Conservation (phyloP, 2,329 filamentous ascomycete species). For the Oidium heveae region DNA sequence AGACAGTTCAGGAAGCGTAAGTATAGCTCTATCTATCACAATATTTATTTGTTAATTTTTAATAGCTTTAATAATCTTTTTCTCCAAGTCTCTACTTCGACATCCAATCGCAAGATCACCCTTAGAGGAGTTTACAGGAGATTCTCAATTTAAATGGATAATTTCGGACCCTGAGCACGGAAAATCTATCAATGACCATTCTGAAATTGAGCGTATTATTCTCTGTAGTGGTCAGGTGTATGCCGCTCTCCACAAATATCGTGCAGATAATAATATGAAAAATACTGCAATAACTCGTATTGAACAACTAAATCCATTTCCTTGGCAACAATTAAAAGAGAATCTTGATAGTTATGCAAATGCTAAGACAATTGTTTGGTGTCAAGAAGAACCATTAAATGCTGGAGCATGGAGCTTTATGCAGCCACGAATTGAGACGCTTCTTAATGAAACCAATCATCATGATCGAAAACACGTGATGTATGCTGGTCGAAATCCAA, state of each 20-base stretch:
- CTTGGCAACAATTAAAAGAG: constrained; percentile 87
- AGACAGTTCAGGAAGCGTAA: constrained; percentile 97
- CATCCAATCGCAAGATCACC: constrained; percentile 76
- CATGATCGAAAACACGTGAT: constrained; percentile 90
- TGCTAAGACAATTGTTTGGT: constrained; percentile 91
- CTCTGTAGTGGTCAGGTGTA: constrained; percentile 92
- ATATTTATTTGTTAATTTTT: constrained; percentile 5
- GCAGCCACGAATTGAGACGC: constrained; percentile 91
- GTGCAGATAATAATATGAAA: constrained; percentile 61
- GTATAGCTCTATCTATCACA: constrained; percentile 14
- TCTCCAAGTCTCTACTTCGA: constrained; percentile 88
- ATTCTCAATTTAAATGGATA: constrained; percentile 92
- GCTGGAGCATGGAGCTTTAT: constrained; percentile 91
- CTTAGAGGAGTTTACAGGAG: constrained; percentile 73
- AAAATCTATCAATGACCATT: constrained; percentile 47
- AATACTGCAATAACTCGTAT: constrained; percentile 85
- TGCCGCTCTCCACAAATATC: constrained; percentile 71
- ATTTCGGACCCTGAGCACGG: constrained; percentile 75
- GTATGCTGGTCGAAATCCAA: constrained; percentile 86
- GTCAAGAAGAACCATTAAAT: constrained; percentile 92
- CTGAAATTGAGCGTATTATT: constrained; percentile 82
- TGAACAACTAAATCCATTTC: constrained; percentile 97
- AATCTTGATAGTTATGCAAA: constrained; percentile 95
- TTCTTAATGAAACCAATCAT: constrained; percentile 78
- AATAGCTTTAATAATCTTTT: constrained; percentile 79